Evolutionary conservation across 805 yeast genomes (phyloP).

Genomic region (Saccharomyces paradoxus): DNA sequence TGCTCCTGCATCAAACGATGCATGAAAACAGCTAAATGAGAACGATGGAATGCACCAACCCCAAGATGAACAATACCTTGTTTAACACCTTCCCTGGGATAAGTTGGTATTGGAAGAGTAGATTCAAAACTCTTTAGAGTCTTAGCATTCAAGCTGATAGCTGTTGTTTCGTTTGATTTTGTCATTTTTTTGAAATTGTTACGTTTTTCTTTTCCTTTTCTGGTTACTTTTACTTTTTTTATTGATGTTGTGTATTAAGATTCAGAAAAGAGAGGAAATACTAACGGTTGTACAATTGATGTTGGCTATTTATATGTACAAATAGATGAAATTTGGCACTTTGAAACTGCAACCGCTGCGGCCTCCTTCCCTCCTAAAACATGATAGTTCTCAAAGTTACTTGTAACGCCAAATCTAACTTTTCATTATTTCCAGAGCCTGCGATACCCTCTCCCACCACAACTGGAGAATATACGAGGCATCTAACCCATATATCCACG

Average conservation of each 20-base stretch:
- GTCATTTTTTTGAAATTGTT: neutral
- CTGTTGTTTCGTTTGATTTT: neutral
- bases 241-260: too few relatives aligned
- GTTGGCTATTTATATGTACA: neutral
- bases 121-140: neutral
- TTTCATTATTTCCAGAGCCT: neutral
- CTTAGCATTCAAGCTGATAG: neutral
- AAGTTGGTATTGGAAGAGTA: neutral
- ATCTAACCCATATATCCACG: neutral
- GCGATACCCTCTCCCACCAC: neutral
- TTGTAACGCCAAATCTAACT: neutral
- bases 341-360: too few relatives aligned
- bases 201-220: neutral
- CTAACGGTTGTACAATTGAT: neutral
- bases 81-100: constrained; percentile 2
- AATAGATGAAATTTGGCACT: neutral
- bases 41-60: constrained; percentile 5
- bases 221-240: too few relatives aligned
- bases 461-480: too few relatives aligned
- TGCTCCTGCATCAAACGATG: constrained; percentile 2
- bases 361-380: neutral
- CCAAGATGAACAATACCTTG: constrained; percentile 3
- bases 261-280: too few relatives aligned
- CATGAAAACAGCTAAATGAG: constrained; percentile 3
- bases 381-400: too few relatives aligned